Percentiles rank a stretch among this genome's conserved stretches.
Evolutionary conservation across 164 flowering plant genomes (phyloP).

Genomic region (Magnolia officinalis): DNA sequence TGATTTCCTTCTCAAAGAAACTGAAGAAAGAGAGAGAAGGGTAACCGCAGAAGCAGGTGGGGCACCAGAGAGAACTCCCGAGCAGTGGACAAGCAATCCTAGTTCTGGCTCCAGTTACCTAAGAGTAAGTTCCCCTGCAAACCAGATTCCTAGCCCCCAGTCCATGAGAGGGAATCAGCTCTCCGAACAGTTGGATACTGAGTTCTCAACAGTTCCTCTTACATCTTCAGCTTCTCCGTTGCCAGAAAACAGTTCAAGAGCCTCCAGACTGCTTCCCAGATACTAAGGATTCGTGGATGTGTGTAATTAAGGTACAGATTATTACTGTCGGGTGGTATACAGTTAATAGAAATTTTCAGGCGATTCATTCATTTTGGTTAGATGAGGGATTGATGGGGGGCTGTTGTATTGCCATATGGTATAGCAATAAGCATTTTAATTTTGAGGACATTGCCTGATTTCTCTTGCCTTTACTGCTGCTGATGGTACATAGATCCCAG

Average conservation of each 20-base stretch:
- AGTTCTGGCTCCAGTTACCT: conserved; percentile 18
- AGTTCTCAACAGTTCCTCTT: conserved; percentile 81
- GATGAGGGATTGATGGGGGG: background rate
- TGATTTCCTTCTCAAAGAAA: conserved; percentile 95
- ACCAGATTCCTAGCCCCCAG: conserved; percentile 16
- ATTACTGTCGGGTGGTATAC: background rate
- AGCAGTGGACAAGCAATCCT: conserved; percentile 14
- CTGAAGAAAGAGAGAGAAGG: conserved; percentile 74
- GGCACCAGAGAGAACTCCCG: conserved; percentile 21
- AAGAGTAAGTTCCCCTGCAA: conserved; percentile 13
- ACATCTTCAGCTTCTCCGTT: conserved; percentile 30
- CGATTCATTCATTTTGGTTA: background rate
- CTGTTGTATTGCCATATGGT: background rate
- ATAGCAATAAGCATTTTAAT: background rate
- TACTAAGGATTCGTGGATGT: conserved; percentile 21
- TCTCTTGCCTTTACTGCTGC: background rate
- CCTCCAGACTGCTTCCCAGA: conserved; percentile 46
- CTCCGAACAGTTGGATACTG: conserved; percentile 50
- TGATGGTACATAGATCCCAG: background rate
- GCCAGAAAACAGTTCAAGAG: conserved; percentile 43
- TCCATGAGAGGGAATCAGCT: conserved; percentile 28
- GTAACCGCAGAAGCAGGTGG: conserved; percentile 35
- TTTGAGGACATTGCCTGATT: background rate
- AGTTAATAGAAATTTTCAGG: background rate
- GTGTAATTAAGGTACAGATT: background rate